Conservation (phyloP, 192 early-diverging fungal species). For the Dimargaris cristalligena region DNA sequence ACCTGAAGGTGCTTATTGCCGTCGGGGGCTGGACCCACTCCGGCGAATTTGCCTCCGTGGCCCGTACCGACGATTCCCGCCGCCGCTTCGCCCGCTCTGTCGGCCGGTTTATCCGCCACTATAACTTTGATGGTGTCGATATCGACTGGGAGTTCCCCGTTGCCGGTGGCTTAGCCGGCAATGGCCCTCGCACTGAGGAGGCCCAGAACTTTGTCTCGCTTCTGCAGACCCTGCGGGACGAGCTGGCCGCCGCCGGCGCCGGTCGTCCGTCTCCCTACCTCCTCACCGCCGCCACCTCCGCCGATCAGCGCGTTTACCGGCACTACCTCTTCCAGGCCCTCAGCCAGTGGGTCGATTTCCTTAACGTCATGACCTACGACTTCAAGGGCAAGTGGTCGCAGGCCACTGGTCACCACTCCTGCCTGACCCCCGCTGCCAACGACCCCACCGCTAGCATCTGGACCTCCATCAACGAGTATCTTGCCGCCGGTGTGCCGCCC, state of each 20-base stretch:
- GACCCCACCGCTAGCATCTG: slow-evolving; percentile 40
- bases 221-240: slow-evolving; percentile 47
- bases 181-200: slow-evolving; percentile 45
- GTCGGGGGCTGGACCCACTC: slow-evolving; percentile 68
- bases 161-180: slow-evolving; percentile 39
- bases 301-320: slow-evolving; percentile 42
- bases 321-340: slow-evolving; percentile 42
- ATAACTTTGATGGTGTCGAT: slow-evolving; percentile 36
- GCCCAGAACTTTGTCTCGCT: slow-evolving; percentile 62
- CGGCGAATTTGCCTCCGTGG: slow-evolving; percentile 47
- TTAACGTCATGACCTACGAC: slow-evolving; percentile 93
- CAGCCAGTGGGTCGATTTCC: slow-evolving; percentile 46
- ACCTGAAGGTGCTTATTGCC: slow-evolving; percentile 49
- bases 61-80: slow-evolving; percentile 27
- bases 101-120: slow-evolving; percentile 22
- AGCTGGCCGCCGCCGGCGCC: slow-evolving; percentile 32
- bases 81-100: slow-evolving; percentile 39
- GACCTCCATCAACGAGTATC: slow-evolving; percentile 48
- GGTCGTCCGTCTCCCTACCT: slow-evolving; percentile 35
- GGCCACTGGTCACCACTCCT: slow-evolving; percentile 71
- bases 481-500: slow-evolving; percentile 54
- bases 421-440: slow-evolving; percentile 46
- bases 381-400: slow-evolving; percentile 46
- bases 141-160: slow-evolving; percentile 73
- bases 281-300: slow-evolving; percentile 50